phyloP scores from a whole-genome alignment of 2,329 filamentous ascomycete genomes.

The Juglanconis sp. region DNA sequence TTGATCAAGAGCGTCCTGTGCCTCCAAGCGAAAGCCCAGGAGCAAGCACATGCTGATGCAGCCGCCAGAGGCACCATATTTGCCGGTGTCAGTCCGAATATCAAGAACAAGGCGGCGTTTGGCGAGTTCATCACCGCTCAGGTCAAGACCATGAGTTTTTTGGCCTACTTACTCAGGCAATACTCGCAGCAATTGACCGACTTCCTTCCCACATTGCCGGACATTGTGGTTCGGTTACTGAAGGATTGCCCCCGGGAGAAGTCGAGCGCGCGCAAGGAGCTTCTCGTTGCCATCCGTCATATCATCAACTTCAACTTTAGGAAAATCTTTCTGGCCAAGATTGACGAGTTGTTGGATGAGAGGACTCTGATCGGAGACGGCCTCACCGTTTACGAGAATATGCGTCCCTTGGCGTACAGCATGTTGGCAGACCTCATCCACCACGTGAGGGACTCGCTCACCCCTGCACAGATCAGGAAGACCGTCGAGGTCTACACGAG shows the following conservation, averaged over 20 bases:
- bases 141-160: conserved; percentile 98
- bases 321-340: conserved; percentile 90
- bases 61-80: conserved; percentile 77
- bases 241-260: conserved; percentile 95
- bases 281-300: conserved; percentile 93
- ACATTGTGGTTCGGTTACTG: conserved; percentile 84
- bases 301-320: conserved; percentile 99
- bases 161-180: conserved; percentile 86
- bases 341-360: conserved; percentile 92
- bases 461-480: conserved; percentile 85
- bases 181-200: conserved; percentile 85
- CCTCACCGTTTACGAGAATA: conserved; percentile 92
- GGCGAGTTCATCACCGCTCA: conserved; percentile 97
- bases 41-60: conserved; percentile 85
- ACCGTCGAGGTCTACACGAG: conserved; percentile 97
- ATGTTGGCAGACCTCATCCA: conserved; percentile 98
- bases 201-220: conserved; percentile 80
- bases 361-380: conserved; percentile 93
- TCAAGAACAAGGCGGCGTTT: conserved; percentile 90
- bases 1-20: conserved; percentile 87
- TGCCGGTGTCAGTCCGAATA: conserved; percentile 87
- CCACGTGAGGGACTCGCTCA: conserved; percentile 86
- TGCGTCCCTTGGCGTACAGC: conserved; percentile 92
- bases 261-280: conserved; percentile 87
- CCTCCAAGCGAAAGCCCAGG: conserved; percentile 88